Conservation (phyloP, 179 eudicot genomes). For the Nepenthes alata region DNA sequence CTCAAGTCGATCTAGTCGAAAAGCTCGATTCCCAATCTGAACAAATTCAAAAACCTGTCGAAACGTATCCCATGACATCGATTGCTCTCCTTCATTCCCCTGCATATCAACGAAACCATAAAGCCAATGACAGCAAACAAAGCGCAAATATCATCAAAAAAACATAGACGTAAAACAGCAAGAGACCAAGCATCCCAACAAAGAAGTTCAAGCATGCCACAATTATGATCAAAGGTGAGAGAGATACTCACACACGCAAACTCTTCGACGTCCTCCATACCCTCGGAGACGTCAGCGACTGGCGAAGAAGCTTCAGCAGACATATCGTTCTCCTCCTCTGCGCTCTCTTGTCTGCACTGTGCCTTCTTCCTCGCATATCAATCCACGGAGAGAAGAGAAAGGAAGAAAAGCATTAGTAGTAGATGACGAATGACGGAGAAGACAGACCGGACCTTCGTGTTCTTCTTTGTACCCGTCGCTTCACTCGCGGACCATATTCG, state of each 20-base stretch:
- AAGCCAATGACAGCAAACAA: no score
- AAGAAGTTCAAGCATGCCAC: constrained; percentile 1
- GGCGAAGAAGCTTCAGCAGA: background rate
- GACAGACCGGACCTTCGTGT: background rate
- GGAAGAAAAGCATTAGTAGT: background rate
- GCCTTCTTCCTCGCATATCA: background rate
- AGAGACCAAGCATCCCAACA: background rate
- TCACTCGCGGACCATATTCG: constrained; percentile 11
- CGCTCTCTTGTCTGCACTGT: background rate
- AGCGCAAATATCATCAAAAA: constrained; percentile 2
- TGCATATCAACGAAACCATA: constrained; percentile 9
- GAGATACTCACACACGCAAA: constrained; percentile 4
- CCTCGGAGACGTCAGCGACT: background rate
- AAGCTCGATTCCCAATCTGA: constrained; percentile 65
- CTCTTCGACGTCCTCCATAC: constrained; percentile 7
- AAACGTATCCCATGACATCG: constrained; percentile 48
- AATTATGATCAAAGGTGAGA: background rate
- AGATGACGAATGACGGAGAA: background rate
- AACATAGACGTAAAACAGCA: no score
- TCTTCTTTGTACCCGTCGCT: constrained; percentile 8
- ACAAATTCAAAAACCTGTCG: constrained; percentile 52
- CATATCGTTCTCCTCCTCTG: background rate
- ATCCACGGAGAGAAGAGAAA: background rate
- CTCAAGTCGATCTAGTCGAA: constrained; percentile 45
- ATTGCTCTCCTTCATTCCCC: constrained; percentile 40